These are phyloP conservation scores for Nemania diffusa DNA, from an alignment of 2,329 filamentous ascomycete species.

Conservation along the genomic window DNA sequence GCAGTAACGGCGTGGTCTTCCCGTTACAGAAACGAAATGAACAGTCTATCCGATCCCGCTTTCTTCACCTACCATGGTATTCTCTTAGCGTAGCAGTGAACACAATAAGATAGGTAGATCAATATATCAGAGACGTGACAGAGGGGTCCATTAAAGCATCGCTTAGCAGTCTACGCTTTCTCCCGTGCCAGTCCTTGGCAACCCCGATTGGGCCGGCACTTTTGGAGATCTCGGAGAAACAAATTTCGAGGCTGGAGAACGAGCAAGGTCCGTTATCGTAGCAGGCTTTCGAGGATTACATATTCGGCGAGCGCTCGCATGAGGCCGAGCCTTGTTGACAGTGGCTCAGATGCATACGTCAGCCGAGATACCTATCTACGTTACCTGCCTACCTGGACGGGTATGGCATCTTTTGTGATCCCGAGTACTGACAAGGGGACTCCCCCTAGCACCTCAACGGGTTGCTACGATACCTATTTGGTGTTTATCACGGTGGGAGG, in stretches of 20 bases:
- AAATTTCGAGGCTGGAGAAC: constrained; percentile 24
- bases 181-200: constrained; percentile 10
- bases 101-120: neutral
- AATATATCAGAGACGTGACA: neutral
- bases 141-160: neutral
- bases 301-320: constrained; percentile 8
- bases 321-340: constrained; percentile 4
- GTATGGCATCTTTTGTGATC: constrained; percentile 16
- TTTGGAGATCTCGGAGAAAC: constrained; percentile 13
- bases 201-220: constrained; percentile 11
- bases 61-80: neutral
- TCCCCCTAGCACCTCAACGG: neutral
- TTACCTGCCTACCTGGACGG: constrained; percentile 5
- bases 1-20: neutral
- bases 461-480: neutral
- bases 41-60: neutral
- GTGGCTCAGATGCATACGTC: constrained; percentile 27
- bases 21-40: neutral
- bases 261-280: constrained; percentile 6
- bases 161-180: neutral
- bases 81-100: neutral
- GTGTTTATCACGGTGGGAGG: constrained; percentile 4
- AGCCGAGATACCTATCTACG: constrained; percentile 21
- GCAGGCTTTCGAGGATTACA: constrained; percentile 3
- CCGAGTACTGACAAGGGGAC: constrained; percentile 4